These are phyloP conservation scores for Syzygium aqueum DNA, from an alignment of 345 rosid genomes.

Conservation along the genomic window DNA sequence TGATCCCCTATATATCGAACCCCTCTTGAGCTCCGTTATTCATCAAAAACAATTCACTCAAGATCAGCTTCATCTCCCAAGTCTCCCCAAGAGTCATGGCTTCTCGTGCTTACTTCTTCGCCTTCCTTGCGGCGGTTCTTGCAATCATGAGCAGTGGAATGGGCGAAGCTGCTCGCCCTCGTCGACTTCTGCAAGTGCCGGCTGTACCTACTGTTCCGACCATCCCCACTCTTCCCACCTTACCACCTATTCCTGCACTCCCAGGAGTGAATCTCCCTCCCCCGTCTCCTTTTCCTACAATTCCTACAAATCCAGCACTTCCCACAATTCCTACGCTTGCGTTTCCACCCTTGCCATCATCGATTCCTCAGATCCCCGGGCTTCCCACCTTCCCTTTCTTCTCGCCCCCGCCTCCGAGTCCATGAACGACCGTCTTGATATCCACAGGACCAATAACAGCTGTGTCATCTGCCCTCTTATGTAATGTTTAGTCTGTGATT, in stretches of 20 bases:
- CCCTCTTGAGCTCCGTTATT: neutral
- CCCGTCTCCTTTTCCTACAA: neutral
- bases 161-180: neutral
- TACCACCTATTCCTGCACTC: neutral
- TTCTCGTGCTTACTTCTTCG: neutral
- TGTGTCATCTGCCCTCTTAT: neutral
- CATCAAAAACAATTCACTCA: neutral
- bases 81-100: conserved; percentile 1
- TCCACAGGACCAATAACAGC: neutral
- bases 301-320: neutral
- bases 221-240: neutral
- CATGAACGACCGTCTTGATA: neutral
- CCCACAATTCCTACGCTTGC: neutral
- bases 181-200: conserved; percentile 7
- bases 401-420: neutral
- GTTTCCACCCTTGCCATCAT: conserved; percentile 1
- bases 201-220: neutral
- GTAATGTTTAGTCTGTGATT: neutral
- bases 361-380: neutral
- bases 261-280: neutral
- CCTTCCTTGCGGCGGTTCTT: neutral
- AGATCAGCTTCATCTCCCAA: neutral
- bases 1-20: neutral
- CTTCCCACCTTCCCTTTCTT: neutral
- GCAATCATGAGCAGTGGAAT: neutral